These are phyloP conservation scores for Exophiala viscosa DNA, from an alignment of 2,329 filamentous ascomycete species.

Conservation along the genomic window DNA sequence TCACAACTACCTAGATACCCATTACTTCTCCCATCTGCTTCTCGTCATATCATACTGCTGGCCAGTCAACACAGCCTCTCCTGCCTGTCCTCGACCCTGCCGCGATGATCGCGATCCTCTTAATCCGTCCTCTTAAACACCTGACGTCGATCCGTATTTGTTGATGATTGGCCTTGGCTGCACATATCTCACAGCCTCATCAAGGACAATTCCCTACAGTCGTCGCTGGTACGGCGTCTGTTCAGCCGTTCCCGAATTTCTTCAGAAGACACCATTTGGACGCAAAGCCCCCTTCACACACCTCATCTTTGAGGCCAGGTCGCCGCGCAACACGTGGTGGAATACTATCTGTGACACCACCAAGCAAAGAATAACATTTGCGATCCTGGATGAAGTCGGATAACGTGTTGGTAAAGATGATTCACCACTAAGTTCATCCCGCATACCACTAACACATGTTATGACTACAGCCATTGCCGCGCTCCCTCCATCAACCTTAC, in stretches of 20 bases:
- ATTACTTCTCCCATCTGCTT: slow-evolving; percentile 4
- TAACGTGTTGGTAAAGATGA: background rate
- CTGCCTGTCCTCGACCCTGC: slow-evolving; percentile 1
- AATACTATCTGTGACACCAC: background rate
- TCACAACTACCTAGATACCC: background rate
- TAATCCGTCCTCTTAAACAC: slow-evolving; percentile 1
- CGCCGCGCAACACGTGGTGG: background rate
- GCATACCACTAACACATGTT: background rate
- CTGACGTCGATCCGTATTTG: slow-evolving; percentile 18
- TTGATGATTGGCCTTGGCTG: slow-evolving; percentile 18
- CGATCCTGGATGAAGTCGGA: background rate
- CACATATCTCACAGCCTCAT: slow-evolving; percentile 11
- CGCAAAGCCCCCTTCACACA: background rate
- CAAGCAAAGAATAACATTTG: background rate
- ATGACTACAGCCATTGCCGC: background rate
- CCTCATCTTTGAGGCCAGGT: background rate
- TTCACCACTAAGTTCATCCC: background rate
- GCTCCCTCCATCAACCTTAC: background rate
- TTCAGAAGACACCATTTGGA: slow-evolving; percentile 3
- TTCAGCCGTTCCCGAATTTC: slow-evolving; percentile 3
- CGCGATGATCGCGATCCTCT: slow-evolving; percentile 18
- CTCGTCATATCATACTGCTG: background rate
- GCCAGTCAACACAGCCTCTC: background rate
- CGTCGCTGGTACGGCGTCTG: slow-evolving; percentile 24
- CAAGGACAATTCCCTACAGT: slow-evolving; percentile 2